Conservation (phyloP, 352 stramenopile species). For the Phytophthora citricola region DNA sequence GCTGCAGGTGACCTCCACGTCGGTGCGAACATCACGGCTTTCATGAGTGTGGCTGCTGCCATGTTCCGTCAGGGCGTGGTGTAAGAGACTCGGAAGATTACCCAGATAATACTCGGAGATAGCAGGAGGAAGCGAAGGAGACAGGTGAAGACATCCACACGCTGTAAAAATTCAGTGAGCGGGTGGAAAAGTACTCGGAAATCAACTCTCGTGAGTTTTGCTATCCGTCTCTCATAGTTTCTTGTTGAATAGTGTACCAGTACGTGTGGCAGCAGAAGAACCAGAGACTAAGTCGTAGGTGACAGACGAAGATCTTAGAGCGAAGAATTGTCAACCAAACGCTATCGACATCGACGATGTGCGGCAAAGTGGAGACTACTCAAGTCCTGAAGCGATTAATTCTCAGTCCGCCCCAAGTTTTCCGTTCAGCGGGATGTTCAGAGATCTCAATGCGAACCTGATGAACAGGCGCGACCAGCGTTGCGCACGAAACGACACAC, state of each 20-base stretch:
- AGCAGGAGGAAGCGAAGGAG: conserved; percentile 10
- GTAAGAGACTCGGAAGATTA: conserved; percentile 55
- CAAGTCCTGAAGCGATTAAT: not conserved
- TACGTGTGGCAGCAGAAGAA: conserved; percentile 12
- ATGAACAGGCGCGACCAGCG: conserved; percentile 18
- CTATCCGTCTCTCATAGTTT: conserved; percentile 6
- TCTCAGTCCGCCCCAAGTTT: conserved; percentile 15
- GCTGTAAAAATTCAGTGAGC: conserved; percentile 9
- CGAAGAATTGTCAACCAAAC: conserved; percentile 1
- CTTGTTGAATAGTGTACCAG: conserved; percentile 6
- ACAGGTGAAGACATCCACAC: conserved; percentile 6
- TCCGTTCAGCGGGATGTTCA: conserved; percentile 21
- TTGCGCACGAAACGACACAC: conserved; percentile 41
- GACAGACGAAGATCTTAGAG: not conserved
- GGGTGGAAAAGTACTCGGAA: conserved; percentile 21
- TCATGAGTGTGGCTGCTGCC: conserved; percentile 96
- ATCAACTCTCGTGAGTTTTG: conserved; percentile 32
- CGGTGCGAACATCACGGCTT: conserved; percentile 97
- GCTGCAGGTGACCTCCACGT: conserved; percentile 76
- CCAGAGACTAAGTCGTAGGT: not conserved
- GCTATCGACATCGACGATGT: not conserved
- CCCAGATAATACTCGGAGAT: conserved; percentile 4
- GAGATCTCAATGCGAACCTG: not conserved
- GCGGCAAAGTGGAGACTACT: conserved; percentile 12
- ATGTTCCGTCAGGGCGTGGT: conserved; percentile 98